Conservation (phyloP, 2,329 filamentous ascomycete genomes). For the Elsinoe perseae region DNA sequence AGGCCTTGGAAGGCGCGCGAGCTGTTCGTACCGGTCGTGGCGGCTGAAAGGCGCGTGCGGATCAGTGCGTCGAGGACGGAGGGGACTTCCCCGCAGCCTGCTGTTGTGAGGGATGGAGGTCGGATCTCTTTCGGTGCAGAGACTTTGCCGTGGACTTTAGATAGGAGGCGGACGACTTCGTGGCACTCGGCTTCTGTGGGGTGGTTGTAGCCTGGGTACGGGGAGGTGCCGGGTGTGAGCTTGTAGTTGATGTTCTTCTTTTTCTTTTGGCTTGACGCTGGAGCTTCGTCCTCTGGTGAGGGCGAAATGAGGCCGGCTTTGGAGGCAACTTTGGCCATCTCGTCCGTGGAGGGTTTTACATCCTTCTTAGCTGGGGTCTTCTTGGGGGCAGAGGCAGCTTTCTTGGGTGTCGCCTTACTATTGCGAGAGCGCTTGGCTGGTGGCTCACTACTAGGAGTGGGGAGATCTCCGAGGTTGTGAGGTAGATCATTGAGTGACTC, state of each 20-base stretch:
- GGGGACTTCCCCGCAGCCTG: constrained; percentile 62
- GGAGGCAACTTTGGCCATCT: constrained; percentile 17
- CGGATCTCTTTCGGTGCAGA: constrained; percentile 59
- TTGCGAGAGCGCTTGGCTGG: background rate
- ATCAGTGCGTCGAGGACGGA: constrained; percentile 58
- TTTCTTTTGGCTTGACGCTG: constrained; percentile 28
- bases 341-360: constrained; percentile 8
- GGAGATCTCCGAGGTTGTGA: constrained; percentile 46
- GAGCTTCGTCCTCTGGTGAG: constrained; percentile 17
- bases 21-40: constrained; percentile 54
- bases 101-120: constrained; percentile 59
- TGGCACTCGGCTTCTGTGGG: constrained; percentile 64
- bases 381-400: constrained; percentile 20
- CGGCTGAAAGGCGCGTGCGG: constrained; percentile 54
- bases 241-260: constrained; percentile 38
- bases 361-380: constrained; percentile 20
- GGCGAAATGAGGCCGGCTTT: constrained; percentile 16
- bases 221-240: constrained; percentile 45
- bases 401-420: constrained; percentile 16
- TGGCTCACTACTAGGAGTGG: constrained; percentile 24
- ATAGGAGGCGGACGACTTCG: constrained; percentile 59
- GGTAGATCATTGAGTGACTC: constrained; percentile 44
- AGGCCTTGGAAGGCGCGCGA: constrained; percentile 60
- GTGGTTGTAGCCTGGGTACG: constrained; percentile 58
- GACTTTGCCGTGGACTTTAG: constrained; percentile 57